Evolutionary conservation across 805 yeast genomes (phyloP), one percentile per base, ranked within the genome.

Genomic region (Huiozyma sinensis): DNA sequence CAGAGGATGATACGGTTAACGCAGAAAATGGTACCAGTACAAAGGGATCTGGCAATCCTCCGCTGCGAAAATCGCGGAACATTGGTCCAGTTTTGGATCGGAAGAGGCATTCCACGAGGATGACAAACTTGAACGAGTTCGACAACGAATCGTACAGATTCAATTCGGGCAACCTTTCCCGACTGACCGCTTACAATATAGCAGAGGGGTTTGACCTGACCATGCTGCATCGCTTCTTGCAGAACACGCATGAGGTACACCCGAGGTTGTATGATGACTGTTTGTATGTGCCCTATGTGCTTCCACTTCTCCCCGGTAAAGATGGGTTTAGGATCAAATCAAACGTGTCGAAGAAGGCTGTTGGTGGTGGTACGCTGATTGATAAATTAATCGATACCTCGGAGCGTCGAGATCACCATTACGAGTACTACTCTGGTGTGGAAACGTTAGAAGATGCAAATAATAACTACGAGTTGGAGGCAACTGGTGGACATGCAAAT

Each of bases 231-330:
- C 70, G 72, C 38, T 90, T 86, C 53, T 65, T 92, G 29, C 67
- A 73, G 35, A 67, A 73, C 6, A 70, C 79, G 38, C 98, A 90
- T 63, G 81, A 81, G 53, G 95, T 89, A 1, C 75, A 84, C 6
- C 95, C 96, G 1, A 69, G 97, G 48, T 60, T 83, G 30, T 90
- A 90, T 55, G 96, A 90, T 63, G 97, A 90, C 54, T 95, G 87
- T n/a, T 65, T 92, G 27, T 90, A 89, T 56, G 90, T 84, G 6
- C 95, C 95, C 0, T 90, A 89, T 56, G 75, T 87, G 29, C 67
- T 90, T 35, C 98, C 97, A 0, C 68, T 89, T 28, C 66, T 87
- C 3, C 94, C 95, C 0, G 97, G 97, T 9, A 75, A 72, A 28
- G 82, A 80, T 51, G 88, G 94, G 0, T 82, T 73, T 53, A 67